Conservation (phyloP, 371 early-diverging fungal genomes). For the Mortierella sp. region DNA sequence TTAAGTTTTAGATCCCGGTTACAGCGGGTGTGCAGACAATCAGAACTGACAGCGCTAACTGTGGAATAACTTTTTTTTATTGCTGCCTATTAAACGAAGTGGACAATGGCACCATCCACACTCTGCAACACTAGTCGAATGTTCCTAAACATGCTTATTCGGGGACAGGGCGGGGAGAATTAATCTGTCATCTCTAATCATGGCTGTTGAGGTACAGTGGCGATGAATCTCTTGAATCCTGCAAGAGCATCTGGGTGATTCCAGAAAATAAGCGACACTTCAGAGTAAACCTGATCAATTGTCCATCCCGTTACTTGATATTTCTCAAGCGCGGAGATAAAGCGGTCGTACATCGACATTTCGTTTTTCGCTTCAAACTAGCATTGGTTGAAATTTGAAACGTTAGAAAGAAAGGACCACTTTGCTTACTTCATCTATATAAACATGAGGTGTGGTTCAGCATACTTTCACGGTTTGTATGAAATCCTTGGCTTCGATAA, state of each 20-base stretch:
- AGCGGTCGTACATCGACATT: constrained; percentile 55
- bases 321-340: constrained; percentile 54
- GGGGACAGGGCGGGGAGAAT: not conserved
- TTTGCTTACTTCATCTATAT: not conserved
- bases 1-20: too few species aligned
- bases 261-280: constrained; percentile 47
- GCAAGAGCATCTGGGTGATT: constrained; percentile 37
- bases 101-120: not conserved
- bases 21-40: too few species aligned
- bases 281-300: constrained; percentile 53
- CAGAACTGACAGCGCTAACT: too few species aligned
- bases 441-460: not conserved
- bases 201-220: constrained; percentile 35
- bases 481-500: constrained; percentile 57
- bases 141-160: not conserved
- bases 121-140: not conserved
- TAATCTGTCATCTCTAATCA: not conserved
- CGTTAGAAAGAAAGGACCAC: not conserved
- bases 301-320: constrained; percentile 54
- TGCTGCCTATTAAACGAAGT: too few species aligned
- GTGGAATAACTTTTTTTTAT: too few species aligned
- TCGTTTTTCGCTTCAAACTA: constrained; percentile 48
- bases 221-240: constrained; percentile 39
- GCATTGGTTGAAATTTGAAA: not conserved
- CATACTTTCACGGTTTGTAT: constrained; percentile 53